Base-by-base conservation (phyloP, 805 yeast genomes). In the Yarrowia osloensis region DNA sequence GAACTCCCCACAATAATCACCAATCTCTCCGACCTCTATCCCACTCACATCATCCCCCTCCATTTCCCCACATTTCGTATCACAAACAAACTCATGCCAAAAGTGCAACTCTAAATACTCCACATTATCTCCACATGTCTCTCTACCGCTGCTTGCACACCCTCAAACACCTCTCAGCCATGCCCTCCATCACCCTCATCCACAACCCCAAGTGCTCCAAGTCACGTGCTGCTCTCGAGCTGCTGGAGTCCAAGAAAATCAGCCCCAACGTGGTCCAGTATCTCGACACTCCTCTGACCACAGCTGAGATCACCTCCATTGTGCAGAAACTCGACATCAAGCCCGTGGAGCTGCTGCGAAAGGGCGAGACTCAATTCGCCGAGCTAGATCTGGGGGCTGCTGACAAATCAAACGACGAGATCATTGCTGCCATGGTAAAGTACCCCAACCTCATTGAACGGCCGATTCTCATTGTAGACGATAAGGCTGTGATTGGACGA, bases 191-290 rank as follows among this genome's bases (percentile, higher is more conserved):
- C 40, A 61, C 52, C 2, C 54, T 61, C 15, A 44, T 61, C 44
- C 66, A 61, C 66, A 61, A 61, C 54, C 66, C 66, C 33, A 49
- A 35, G 12, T 61, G 66, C n/a, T 61, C 66, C 54, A 61, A 61
- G 33, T 61, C 66, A 28, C 40, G 66, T n/a, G 66, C 66, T 19
- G 66, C 66, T 4, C 54, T 61, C 26, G 66, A 61, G 22, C 66
- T 61, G 12, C 66, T 61, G 13, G 54, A 61, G 22, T 12, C 11
- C n/a, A 19, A 35, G 15, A 29, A 46, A 6, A 44, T 61, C 54
- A 29, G 22, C 26, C 54, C 66, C 42, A 33, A 7, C 21, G 35
- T 61, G 5, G 54, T 61, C 22, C 49, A 61, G 42, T 61, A 61
- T 17, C 54, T 61, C 39, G 66, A 61, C 22, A 44, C 54, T 11